A percentile compares a stretch with the other conserved stretches of the same genome.
phyloP scores from a whole-genome alignment of 495 filamentous ascomycete species.

The Hamigera avellanea region DNA sequence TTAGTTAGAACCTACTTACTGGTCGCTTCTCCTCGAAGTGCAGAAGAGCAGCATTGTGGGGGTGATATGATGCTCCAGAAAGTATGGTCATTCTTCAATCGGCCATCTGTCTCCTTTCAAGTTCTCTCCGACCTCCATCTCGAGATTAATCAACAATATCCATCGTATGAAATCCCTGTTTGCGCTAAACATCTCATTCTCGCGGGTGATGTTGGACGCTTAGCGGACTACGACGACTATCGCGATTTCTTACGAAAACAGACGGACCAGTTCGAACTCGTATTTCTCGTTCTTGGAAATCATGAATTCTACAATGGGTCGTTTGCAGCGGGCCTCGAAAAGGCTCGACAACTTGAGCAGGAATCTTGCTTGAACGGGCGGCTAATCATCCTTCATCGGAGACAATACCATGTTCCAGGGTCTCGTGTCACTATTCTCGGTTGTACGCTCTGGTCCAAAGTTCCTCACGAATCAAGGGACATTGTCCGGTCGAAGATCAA shows the following conservation, averaged over 20 bases:
- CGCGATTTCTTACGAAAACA: conserved; percentile 38
- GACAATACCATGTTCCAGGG: conserved; percentile 27
- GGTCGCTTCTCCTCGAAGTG: too few species aligned
- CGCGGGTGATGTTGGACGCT: conserved; percentile 45
- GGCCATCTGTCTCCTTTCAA: conserved; percentile 25
- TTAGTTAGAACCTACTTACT: too few species aligned
- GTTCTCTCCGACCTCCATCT: conserved; percentile 49
- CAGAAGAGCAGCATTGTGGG: too few species aligned
- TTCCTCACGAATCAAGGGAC: conserved; percentile 23
- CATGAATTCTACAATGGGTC: conserved; percentile 45
- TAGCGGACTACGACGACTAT: conserved; percentile 41
- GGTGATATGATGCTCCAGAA: conserved; percentile 7
- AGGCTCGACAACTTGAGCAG: conserved; percentile 28
- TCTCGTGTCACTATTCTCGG: conserved; percentile 38
- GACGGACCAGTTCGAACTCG: conserved; percentile 25
- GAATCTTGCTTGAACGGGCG: conserved; percentile 32
- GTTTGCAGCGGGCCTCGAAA: conserved; percentile 23
- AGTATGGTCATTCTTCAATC: conserved; percentile 5
- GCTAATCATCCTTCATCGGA: conserved; percentile 34
- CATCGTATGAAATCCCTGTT: conserved; percentile 32
- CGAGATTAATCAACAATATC: conserved; percentile 40
- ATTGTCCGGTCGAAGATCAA: conserved; percentile 29
- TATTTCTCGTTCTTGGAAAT: conserved; percentile 46
- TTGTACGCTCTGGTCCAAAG: conserved; percentile 44
- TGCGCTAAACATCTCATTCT: conserved; percentile 40